Base-by-base conservation (phyloP, 441 rosid genomes). In the Francoa sonchifolia region DNA sequence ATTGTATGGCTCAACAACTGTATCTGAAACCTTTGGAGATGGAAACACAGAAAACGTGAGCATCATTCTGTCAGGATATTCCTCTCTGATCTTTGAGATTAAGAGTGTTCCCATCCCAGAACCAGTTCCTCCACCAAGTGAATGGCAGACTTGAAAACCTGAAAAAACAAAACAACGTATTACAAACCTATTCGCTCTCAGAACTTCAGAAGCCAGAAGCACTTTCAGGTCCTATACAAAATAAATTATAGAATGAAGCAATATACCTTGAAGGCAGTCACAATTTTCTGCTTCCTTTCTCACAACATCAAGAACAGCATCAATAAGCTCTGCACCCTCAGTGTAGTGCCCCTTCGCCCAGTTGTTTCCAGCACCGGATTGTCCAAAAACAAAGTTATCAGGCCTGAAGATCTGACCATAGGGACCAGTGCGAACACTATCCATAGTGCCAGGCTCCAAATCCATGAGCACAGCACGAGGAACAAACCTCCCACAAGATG, bases 371-470 rank as follows among this genome's bases (percentile, higher is more conserved):
- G 80, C 81, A 16, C 81, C 81, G 37, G 67, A 67, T 42, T 67
- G 77, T 31, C 81, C 77, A 8, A 65, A 71, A 19, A 71, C 68
- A 31, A 71, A 74, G 31, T 74, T 74, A 19, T 74, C 81, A 19
- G 81, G 81, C 56, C 81, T 53, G 43, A 74, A 74, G 31, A 71
- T 61, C 35, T 39, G 21, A 0, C 81, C 81, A 13, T 53, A 62
- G 5, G 74, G 77, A 23, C 77, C 67, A 1, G 74, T 65, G 15
- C 74, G 58, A 44, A 74, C 35, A 64, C 70, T 60, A 57, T 74
- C 81, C 81, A 74, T 74, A 25, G 81, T 74, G 3, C 81, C 81
- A n/a, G 81, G 81, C 50, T 74, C 81, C 27, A 74, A 71, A 41
- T 74, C 81, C 72, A 71, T 44, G 2, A 74, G 23, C 22, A 71